phyloP scores from a whole-genome alignment of 306 rosid genomes.

The Citrullus amarus region DNA sequence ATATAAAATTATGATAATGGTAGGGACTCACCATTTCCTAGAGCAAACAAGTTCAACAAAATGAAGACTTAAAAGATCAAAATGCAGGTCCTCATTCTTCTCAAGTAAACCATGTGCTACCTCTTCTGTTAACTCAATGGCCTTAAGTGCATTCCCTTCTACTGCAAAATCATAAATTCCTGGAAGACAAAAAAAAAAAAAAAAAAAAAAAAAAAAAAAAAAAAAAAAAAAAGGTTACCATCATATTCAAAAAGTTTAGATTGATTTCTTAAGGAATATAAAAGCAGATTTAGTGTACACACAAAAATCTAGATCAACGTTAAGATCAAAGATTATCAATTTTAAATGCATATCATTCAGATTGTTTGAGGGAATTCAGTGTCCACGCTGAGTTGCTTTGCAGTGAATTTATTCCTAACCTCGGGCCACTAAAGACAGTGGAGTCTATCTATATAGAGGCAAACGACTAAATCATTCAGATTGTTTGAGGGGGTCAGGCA shows the following conservation, averaged over 20 bases:
- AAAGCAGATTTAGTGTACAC: background rate
- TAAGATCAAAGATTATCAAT: background rate
- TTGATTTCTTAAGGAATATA: background rate
- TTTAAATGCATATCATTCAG: background rate
- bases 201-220: no score
- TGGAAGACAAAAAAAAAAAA: conserved; percentile 19
- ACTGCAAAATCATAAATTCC: conserved; percentile 53
- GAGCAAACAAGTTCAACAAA: conserved; percentile 75
- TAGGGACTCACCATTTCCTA: conserved; percentile 56
- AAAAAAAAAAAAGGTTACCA: background rate
- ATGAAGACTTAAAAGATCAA: conserved; percentile 88
- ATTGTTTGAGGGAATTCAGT: background rate
- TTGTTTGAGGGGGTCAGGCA: background rate
- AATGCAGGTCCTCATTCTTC: conserved; percentile 63
- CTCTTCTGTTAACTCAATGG: conserved; percentile 74
- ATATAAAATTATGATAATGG: background rate
- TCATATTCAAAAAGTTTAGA: background rate
- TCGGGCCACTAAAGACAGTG: background rate
- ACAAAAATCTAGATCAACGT: background rate
- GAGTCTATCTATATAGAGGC: background rate
- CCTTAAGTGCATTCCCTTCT: conserved; percentile 74
- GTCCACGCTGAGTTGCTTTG: background rate
- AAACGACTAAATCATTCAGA: background rate
- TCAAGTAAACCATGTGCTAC: conserved; percentile 53
- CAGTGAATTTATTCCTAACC: background rate